Evolutionary conservation across 2,329 filamentous ascomycete genomes (phyloP).

Genomic region (Orbilia quercus): DNA sequence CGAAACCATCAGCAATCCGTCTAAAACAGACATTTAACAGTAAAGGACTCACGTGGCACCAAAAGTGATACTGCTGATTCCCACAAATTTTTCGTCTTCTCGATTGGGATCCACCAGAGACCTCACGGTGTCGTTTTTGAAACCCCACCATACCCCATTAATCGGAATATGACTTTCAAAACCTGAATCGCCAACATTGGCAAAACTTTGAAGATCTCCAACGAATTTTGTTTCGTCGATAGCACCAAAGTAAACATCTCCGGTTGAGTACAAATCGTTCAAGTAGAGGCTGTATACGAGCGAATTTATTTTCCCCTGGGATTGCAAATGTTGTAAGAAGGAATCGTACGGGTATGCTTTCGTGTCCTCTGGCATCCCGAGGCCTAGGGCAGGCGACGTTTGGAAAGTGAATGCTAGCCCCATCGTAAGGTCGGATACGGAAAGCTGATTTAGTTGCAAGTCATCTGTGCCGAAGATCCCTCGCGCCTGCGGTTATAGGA

Average conservation of each 20-base stretch:
- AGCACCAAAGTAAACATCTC: constrained; percentile 39
- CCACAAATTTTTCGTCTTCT: constrained; percentile 28
- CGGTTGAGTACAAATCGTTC: constrained; percentile 26
- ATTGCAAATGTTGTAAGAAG: constrained; percentile 30
- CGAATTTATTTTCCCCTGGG: constrained; percentile 34
- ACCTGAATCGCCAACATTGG: constrained; percentile 12
- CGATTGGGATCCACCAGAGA: constrained; percentile 27
- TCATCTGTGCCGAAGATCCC: constrained; percentile 36
- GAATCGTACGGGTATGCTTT: constrained; percentile 29
- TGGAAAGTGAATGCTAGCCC: constrained; percentile 29
- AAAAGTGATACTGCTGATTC: constrained; percentile 18
- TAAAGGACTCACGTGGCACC: constrained; percentile 29
- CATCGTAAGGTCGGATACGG: constrained; percentile 20
- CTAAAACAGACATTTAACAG: background rate
- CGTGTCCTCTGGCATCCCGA: constrained; percentile 28
- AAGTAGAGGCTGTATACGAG: constrained; percentile 46
- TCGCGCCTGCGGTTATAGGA: constrained; percentile 6
- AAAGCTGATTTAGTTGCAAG: constrained; percentile 36
- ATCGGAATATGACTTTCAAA: constrained; percentile 35
- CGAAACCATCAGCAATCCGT: background rate
- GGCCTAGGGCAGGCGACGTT: constrained; percentile 31
- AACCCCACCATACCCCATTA: constrained; percentile 41
- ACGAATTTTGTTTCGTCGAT: constrained; percentile 45
- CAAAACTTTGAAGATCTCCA: constrained; percentile 40
- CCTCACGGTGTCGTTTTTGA: constrained; percentile 7